These are phyloP conservation scores for Microbotryum lychnidis-dioicae DNA, from an alignment of 1,284 basidiomycete genomes.

Conservation along the genomic window DNA sequence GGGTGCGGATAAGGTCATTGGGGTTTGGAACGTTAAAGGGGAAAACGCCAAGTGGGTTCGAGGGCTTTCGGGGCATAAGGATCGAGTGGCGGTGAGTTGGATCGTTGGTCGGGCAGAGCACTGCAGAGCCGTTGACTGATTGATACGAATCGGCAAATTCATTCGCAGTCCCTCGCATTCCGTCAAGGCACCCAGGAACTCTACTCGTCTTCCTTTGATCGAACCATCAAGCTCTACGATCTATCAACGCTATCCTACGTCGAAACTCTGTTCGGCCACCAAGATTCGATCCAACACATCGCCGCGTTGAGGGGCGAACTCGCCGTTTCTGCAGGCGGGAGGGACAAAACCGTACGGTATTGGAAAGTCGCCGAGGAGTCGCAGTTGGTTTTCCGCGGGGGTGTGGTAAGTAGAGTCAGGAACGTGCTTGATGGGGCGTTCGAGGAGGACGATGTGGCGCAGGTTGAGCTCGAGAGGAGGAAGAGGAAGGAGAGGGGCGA, in stretches of 20 bases:
- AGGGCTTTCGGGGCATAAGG: constrained; percentile 74
- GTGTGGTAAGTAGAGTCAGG: constrained; percentile 66
- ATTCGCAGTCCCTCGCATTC: constrained; percentile 54
- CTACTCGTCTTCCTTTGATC: constrained; percentile 81
- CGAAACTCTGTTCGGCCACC: constrained; percentile 95
- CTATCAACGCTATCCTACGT: constrained; percentile 79
- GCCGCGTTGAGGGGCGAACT: constrained; percentile 75
- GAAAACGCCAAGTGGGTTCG: constrained; percentile 61
- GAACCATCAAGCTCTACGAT: constrained; percentile 86
- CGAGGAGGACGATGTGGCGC: constrained; percentile 52
- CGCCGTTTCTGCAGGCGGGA: constrained; percentile 75
- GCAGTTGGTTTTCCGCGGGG: constrained; percentile 91
- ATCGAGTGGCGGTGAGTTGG: constrained; percentile 66
- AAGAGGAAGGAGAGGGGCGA: constrained; percentile 43
- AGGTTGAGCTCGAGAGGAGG: constrained; percentile 41
- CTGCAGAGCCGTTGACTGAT: constrained; percentile 10
- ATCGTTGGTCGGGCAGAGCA: background rate
- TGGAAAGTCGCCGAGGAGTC: constrained; percentile 97
- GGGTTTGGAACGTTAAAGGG: constrained; percentile 69
- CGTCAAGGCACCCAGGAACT: constrained; percentile 76
- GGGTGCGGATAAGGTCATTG: constrained; percentile 70
- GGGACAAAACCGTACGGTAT: constrained; percentile 84
- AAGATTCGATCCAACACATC: constrained; percentile 72
- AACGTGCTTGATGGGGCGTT: constrained; percentile 73
- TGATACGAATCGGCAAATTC: too few relatives aligned